A percentile compares a stretch with the other conserved stretches of the same genome.
phyloP scores from a whole-genome alignment of 257 asterid species.

The Fraxinus quadrangulata region DNA sequence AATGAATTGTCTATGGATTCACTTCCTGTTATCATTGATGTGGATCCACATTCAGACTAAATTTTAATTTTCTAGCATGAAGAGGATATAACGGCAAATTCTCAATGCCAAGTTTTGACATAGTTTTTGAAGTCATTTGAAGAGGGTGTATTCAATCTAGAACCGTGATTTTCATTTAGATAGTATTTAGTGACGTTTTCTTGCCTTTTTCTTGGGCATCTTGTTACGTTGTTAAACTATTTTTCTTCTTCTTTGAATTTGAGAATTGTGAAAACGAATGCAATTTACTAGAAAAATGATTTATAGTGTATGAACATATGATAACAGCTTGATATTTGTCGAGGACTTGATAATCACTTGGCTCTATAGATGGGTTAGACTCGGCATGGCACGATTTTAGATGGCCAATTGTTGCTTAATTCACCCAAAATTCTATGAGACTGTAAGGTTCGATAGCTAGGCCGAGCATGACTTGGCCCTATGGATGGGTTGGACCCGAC shows the following conservation, averaged over 20 bases:
- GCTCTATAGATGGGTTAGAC: no score
- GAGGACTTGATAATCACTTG: not conserved
- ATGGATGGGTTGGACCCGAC: no score
- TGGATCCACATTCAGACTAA: conserved; percentile 74
- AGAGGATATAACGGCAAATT: conserved; percentile 2
- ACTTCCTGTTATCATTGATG: conserved; percentile 70
- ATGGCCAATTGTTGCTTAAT: not conserved
- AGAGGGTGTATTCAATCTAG: not conserved
- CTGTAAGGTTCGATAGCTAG: no score
- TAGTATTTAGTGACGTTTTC: not conserved
- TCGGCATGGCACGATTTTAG: no score
- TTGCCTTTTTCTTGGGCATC: not conserved
- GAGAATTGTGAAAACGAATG: not conserved
- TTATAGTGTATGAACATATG: not conserved
- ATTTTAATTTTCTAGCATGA: not conserved
- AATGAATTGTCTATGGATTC: conserved; percentile 37
- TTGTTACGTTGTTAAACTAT: not conserved
- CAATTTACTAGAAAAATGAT: not conserved
- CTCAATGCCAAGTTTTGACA: conserved; percentile 22
- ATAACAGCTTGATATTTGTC: not conserved
- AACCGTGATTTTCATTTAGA: not conserved
- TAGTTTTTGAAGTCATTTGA: not conserved
- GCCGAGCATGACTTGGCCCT: no score
- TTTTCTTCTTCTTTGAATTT: not conserved
- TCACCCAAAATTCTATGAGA: no score